These are phyloP conservation scores for Hyparrhenia diplandra DNA, from an alignment of 176 grass and related monocot species.

Conservation along the genomic window DNA sequence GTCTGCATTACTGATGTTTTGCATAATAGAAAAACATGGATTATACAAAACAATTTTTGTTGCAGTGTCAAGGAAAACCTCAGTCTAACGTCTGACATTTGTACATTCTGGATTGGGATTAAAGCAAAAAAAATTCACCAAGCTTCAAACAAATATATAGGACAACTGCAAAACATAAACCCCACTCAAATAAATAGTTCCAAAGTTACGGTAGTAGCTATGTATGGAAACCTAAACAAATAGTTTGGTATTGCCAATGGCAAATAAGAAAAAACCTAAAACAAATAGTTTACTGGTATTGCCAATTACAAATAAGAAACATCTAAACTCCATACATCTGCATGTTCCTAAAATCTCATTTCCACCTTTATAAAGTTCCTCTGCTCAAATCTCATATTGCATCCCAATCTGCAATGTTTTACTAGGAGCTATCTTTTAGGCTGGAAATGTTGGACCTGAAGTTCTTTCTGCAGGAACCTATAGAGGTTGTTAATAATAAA, in stretches of 20 bases:
- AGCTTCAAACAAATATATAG: conserved; percentile 8
- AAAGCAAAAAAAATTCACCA: not conserved
- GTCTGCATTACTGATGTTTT: not conserved
- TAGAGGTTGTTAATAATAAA: conserved; percentile 54
- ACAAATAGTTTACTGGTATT: not conserved
- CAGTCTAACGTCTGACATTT: not conserved
- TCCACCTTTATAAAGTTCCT: conserved; percentile 18
- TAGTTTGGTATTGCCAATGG: no score
- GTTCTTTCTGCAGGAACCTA: conserved; percentile 81
- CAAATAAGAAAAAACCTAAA: no score
- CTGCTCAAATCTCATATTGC: conserved; percentile 66
- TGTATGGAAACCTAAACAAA: no score
- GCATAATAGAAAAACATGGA: not conserved
- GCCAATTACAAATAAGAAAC: conserved; percentile 1
- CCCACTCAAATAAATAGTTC: not conserved
- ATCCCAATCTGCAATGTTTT: conserved; percentile 74
- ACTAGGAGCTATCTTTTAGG: conserved; percentile 46
- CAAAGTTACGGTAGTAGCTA: not conserved
- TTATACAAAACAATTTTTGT: not conserved
- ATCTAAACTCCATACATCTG: not conserved
- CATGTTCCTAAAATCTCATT: conserved; percentile 22
- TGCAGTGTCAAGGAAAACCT: not conserved
- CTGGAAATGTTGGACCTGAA: conserved; percentile 70
- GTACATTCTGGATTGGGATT: not conserved
- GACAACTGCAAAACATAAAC: not conserved